These are phyloP conservation scores for Cucumis cinereus DNA, from an alignment of 306 rosid species.

Conservation along the genomic window DNA sequence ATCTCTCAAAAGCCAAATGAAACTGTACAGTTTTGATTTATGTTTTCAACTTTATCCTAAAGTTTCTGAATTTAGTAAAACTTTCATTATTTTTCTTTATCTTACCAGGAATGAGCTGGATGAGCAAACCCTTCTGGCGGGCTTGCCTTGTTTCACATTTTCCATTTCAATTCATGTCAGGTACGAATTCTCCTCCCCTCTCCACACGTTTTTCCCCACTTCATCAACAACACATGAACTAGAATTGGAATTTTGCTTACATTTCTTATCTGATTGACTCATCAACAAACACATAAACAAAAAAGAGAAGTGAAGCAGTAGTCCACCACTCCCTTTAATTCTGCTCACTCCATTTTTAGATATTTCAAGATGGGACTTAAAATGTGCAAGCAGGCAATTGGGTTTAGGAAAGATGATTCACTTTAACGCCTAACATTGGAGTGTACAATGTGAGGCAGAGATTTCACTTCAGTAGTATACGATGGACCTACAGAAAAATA, in stretches of 20 bases:
- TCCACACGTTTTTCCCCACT: neutral
- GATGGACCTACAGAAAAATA: neutral
- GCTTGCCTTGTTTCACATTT: neutral
- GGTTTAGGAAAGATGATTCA: neutral
- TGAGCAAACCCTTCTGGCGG: neutral
- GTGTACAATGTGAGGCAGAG: neutral
- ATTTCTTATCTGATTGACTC: neutral
- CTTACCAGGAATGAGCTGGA: slow-evolving; percentile 3
- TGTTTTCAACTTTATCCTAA: neutral
- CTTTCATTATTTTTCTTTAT: neutral
- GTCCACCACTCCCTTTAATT: neutral
- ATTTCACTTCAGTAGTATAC: neutral
- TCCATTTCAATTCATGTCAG: neutral
- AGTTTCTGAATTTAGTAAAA: neutral
- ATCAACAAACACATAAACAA: neutral
- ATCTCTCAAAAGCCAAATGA: neutral
- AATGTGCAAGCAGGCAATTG: neutral
- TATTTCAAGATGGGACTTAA: neutral
- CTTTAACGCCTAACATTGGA: neutral
- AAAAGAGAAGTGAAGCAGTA: neutral
- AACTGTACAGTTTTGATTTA: neutral
- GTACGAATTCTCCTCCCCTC: neutral
- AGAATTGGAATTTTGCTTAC: neutral
- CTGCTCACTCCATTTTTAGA: neutral
- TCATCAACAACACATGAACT: neutral